A percentile compares a stretch with the other conserved stretches of the same genome.
phyloP scores from a whole-genome alignment of 352 stramenopile species.

The Thraustochytrium striatum region DNA sequence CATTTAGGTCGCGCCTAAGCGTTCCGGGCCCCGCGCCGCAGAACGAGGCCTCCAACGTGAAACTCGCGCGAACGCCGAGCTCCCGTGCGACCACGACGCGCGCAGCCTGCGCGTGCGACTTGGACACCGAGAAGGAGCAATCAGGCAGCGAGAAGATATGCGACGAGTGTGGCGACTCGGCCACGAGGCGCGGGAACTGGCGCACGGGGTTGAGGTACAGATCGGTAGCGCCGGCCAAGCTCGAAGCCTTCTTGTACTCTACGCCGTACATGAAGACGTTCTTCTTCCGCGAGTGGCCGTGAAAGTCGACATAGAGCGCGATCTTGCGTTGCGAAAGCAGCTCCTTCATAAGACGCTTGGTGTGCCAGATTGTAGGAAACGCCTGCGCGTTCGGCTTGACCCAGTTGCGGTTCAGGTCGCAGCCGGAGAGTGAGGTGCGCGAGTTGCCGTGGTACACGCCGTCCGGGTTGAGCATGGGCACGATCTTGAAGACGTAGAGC shows the following conservation, averaged over 20 bases:
- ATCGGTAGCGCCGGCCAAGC: neutral
- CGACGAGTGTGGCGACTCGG: conserved; percentile 61
- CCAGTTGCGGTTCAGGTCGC: conserved; percentile 63
- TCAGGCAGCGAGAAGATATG: conserved; percentile 66
- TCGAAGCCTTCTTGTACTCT: conserved; percentile 35
- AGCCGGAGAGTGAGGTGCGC: conserved; percentile 63
- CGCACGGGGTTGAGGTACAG: conserved; percentile 28
- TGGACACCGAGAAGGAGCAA: conserved; percentile 81
- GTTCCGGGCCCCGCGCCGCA: conserved; percentile 58
- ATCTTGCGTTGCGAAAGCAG: conserved; percentile 63
- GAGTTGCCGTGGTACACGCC: conserved; percentile 68
- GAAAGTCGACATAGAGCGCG: conserved; percentile 72
- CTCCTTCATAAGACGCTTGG: conserved; percentile 67
- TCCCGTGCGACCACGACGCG: conserved; percentile 74
- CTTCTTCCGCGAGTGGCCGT: conserved; percentile 71
- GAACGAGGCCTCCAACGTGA: conserved; percentile 78
- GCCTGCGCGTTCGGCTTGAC: conserved; percentile 46
- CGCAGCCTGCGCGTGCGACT: conserved; percentile 72
- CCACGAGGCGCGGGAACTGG: conserved; percentile 61
- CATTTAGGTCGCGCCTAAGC: neutral
- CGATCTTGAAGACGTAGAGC: conserved; percentile 65
- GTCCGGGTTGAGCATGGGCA: conserved; percentile 65
- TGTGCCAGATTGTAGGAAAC: conserved; percentile 71
- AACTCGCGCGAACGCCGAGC: conserved; percentile 68
- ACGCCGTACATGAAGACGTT: conserved; percentile 77